These are phyloP conservation scores for Diaporthe aspalathi DNA, from an alignment of 2,329 filamentous ascomycete species.

Conservation along the genomic window DNA sequence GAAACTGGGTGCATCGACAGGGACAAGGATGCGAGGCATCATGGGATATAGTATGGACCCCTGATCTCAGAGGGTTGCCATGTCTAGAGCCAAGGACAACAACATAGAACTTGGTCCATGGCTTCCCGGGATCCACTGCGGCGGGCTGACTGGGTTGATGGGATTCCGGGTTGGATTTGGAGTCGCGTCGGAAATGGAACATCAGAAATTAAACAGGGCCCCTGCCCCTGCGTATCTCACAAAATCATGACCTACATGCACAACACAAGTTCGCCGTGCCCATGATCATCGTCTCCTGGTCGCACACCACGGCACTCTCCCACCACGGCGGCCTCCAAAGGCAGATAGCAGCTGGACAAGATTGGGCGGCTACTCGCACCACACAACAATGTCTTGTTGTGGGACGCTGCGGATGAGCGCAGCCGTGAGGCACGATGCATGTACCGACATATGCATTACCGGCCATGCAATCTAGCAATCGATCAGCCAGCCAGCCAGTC, in stretches of 20 bases:
- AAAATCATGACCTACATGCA: constrained; percentile 2
- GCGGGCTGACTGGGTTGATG: neutral
- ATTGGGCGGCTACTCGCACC: constrained; percentile 18
- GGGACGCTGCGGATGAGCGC: constrained; percentile 7
- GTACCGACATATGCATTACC: neutral
- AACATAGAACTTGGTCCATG: too few species aligned
- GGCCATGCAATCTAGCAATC: neutral
- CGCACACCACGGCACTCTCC: neutral
- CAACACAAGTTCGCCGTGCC: neutral
- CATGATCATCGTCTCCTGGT: neutral
- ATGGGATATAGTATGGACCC: neutral
- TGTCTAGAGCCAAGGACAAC: neutral
- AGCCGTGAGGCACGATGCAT: constrained; percentile 8
- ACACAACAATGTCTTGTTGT: neutral
- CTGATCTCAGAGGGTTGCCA: neutral
- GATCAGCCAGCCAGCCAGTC: neutral
- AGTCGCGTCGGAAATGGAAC: constrained; percentile 28
- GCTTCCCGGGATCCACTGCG: constrained; percentile 19
- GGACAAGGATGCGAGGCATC: neutral
- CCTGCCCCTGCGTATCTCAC: constrained; percentile 22
- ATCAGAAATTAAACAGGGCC: constrained; percentile 31
- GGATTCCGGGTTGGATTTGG: constrained; percentile 20
- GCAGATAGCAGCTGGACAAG: neutral
- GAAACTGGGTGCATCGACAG: constrained; percentile 24
- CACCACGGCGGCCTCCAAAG: constrained; percentile 17